phyloP scores from a whole-genome alignment of 768 basidiomycete genomes.

The Suillus subalutaceus region DNA sequence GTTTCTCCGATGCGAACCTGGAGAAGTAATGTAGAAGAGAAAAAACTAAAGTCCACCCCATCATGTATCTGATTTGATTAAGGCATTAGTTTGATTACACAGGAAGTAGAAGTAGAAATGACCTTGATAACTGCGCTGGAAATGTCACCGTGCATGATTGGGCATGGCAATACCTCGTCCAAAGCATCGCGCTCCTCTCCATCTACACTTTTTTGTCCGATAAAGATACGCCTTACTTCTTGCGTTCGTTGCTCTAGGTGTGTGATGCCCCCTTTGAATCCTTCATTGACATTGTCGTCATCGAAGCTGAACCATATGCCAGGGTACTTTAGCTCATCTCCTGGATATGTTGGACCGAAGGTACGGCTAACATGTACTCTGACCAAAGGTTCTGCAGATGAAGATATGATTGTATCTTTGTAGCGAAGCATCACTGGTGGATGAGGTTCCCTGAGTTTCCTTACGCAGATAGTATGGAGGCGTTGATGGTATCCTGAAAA shows the following conservation, averaged over 20 bases:
- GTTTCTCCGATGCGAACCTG: constrained; percentile 72
- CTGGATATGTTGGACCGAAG: constrained; percentile 85
- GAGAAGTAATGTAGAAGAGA: constrained; percentile 52
- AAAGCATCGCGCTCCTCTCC: constrained; percentile 65
- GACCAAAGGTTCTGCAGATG: constrained; percentile 59
- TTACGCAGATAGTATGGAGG: constrained; percentile 75
- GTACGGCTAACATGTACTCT: constrained; percentile 68
- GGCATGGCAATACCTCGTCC: constrained; percentile 68
- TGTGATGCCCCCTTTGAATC: constrained; percentile 45
- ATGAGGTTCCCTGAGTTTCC: constrained; percentile 65
- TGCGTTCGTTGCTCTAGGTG: constrained; percentile 66
- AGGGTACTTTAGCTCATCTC: constrained; percentile 77
- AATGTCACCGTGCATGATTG: constrained; percentile 74
- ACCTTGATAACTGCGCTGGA: constrained; percentile 71
- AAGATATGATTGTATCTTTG: constrained; percentile 64
- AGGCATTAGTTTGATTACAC: neutral
- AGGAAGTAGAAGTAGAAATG: neutral
- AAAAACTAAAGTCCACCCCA: constrained; percentile 71
- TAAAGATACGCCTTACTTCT: constrained; percentile 75
- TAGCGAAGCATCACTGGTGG: constrained; percentile 73
- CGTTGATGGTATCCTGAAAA: constrained; percentile 82
- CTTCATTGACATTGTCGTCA: constrained; percentile 65
- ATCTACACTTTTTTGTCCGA: constrained; percentile 68
- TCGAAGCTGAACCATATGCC: constrained; percentile 86
- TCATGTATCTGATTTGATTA: constrained; percentile 57